phyloP scores from a whole-genome alignment of 768 basidiomycete species.

The Hemileccinum rubropunctum region DNA sequence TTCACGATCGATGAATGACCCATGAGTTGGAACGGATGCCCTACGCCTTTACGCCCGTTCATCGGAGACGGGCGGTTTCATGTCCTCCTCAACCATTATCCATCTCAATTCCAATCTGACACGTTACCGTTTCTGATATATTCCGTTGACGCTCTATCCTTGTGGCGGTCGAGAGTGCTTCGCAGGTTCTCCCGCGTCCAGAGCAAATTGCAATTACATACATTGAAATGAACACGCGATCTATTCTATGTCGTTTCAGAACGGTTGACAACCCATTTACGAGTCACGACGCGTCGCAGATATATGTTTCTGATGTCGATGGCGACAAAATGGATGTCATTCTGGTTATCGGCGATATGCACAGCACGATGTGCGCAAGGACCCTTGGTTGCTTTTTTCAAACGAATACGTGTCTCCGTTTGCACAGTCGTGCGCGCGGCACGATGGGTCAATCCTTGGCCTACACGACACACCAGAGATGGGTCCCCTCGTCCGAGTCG shows the following conservation, averaged over 20 bases:
- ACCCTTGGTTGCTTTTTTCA: slow-evolving; percentile 3
- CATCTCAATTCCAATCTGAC: slow-evolving; percentile 1
- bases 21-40: neutral
- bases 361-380: slow-evolving; percentile 2
- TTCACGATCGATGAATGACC: neutral
- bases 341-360: slow-evolving; percentile 10
- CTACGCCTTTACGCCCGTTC: neutral
- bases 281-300: slow-evolving; percentile 2
- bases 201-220: slow-evolving; percentile 3
- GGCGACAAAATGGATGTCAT: neutral
- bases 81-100: slow-evolving; percentile 8
- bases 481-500: neutral
- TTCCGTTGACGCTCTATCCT: slow-evolving; percentile 1
- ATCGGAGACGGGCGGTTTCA: slow-evolving; percentile 9
- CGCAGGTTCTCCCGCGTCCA: neutral
- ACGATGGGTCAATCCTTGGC: too few relatives aligned
- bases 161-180: slow-evolving; percentile 10
- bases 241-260: slow-evolving; percentile 6
- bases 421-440: neutral
- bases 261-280: neutral
- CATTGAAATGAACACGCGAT: slow-evolving; percentile 23
- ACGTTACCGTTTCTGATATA: neutral
- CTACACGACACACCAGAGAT: too few relatives aligned
- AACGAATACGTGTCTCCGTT: neutral
- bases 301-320: slow-evolving; percentile 3